Evolutionary conservation across 192 early-diverging fungal genomes (phyloP).

Genomic region (Rhizoclosmatium sp.): DNA sequence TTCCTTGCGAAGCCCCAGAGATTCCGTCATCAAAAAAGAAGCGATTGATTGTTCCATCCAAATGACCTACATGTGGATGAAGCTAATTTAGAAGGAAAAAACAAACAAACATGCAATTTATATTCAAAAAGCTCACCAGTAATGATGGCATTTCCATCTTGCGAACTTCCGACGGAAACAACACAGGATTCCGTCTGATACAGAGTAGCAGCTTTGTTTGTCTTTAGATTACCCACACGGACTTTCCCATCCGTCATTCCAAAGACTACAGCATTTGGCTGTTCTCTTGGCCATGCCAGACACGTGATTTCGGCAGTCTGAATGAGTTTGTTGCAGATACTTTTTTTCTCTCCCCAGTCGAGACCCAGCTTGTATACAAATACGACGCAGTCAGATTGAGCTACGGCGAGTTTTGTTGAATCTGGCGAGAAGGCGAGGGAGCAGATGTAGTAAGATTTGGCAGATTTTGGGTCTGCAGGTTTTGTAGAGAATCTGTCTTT

Average conservation of each 20-base stretch:
- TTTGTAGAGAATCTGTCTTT: conserved; percentile 73
- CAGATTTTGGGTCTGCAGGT: conserved; percentile 66
- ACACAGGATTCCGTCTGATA: conserved; percentile 70
- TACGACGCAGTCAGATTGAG: conserved; percentile 67
- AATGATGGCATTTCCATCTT: conserved; percentile 67
- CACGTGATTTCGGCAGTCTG: conserved; percentile 69
- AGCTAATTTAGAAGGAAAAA: neutral
- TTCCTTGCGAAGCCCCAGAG: conserved; percentile 62
- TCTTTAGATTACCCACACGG: conserved; percentile 68
- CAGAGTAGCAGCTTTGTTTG: conserved; percentile 72
- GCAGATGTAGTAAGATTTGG: conserved; percentile 58
- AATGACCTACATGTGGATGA: conserved; percentile 44
- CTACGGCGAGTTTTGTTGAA: conserved; percentile 67
- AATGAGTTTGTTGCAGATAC: conserved; percentile 73
- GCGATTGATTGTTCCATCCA: conserved; percentile 67
- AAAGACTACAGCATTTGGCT: conserved; percentile 69
- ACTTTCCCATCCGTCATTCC: conserved; percentile 70
- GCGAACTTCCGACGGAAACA: conserved; percentile 58
- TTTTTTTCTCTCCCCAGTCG: conserved; percentile 75
- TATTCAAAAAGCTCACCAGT: conserved; percentile 35
- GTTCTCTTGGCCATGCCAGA: conserved; percentile 67
- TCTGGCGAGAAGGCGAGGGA: conserved; percentile 71
- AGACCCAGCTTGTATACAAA: conserved; percentile 73
- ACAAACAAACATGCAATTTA: neutral
- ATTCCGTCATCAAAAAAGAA: conserved; percentile 74